These are phyloP conservation scores for Galerina marginata DNA, from an alignment of 768 basidiomycete species.

Conservation along the genomic window DNA sequence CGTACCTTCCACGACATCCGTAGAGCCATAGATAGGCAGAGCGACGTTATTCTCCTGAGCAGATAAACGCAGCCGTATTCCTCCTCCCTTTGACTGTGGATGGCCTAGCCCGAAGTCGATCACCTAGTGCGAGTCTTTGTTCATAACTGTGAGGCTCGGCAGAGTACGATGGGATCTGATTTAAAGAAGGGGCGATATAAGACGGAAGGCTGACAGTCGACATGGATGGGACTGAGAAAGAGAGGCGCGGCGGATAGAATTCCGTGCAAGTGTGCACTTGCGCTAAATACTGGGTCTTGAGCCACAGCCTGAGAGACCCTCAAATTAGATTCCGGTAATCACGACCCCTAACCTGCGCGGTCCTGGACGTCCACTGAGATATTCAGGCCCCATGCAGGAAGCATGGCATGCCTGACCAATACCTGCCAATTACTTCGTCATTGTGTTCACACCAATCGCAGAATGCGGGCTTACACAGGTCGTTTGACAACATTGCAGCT, in stretches of 20 bases:
- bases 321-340: slow-evolving; percentile 16
- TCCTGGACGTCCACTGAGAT: slow-evolving; percentile 5
- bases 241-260: slow-evolving; percentile 4
- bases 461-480: not conserved
- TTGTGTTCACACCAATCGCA: not conserved
- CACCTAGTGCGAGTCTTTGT: slow-evolving; percentile 54
- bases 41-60: slow-evolving; percentile 55
- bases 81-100: slow-evolving; percentile 57
- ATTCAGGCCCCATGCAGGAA: slow-evolving; percentile 7
- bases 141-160: slow-evolving; percentile 59
- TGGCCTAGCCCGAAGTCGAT: slow-evolving; percentile 43
- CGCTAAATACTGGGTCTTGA: slow-evolving; percentile 4
- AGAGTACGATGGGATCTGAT: slow-evolving; percentile 54
- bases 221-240: slow-evolving; percentile 41
- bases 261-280: not conserved
- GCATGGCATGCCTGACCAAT: slow-evolving; percentile 18
- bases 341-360: slow-evolving; percentile 5
- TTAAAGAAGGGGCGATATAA: slow-evolving; percentile 46
- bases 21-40: slow-evolving; percentile 64
- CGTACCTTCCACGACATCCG: slow-evolving; percentile 56
- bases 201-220: slow-evolving; percentile 59
- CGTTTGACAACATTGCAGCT: not conserved
- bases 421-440: slow-evolving; percentile 3
- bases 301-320: slow-evolving; percentile 6
- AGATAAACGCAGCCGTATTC: slow-evolving; percentile 52